Base-by-base conservation (phyloP, 768 basidiomycete species). In the Tylopilus sp. region DNA sequence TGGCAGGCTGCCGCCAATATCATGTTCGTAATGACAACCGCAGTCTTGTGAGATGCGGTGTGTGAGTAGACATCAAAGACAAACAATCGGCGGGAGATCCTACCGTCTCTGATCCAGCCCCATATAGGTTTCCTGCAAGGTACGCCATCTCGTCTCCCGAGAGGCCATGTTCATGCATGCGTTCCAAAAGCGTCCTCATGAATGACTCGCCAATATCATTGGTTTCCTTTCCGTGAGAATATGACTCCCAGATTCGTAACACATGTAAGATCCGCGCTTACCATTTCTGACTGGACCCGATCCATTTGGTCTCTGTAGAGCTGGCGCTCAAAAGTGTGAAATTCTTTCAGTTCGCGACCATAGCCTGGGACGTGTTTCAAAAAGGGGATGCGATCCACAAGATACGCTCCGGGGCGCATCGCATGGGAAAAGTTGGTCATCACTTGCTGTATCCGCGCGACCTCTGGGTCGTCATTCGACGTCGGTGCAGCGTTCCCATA, bases 21-120 rank as follows among this genome's bases (percentile, higher is more conserved):
- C 23, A 70, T 67, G 40, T 76, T 69, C 35, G 73, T 75, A 46
- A 83, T 79, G 0, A 72, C 78, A 5, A 76, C 74, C 0, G 79
- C 76, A 9, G 75, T 82, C 56, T 73, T 35, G 13, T 7, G 28
- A 21, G 31, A 15, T 15, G 31, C 2, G 4, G 4, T 31, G 4
- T 33, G 13, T 15, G 31, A 33, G 31, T 8, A 3, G 8, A 31
- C 30, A 33, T 33, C 12, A 31, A 31, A 10, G 30, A 2, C 28
- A 31, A 31, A 12, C 9, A n/a, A n/a, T n/a, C n/a, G n/a, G n/a
- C n/a, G n/a, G n/a, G n/a, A n/a, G 31, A 9, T n/a, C 38, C 44
- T 47, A 71, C 72, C 6, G 82, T 84, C 50, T 81, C 82, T 1
- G 77, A 74, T 2, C 80, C 83, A 20, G 81, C 83, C n/a, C 76